Evolutionary conservation across 2,329 filamentous ascomycete genomes (phyloP).

Genomic region (Xylariaceae sp.): DNA sequence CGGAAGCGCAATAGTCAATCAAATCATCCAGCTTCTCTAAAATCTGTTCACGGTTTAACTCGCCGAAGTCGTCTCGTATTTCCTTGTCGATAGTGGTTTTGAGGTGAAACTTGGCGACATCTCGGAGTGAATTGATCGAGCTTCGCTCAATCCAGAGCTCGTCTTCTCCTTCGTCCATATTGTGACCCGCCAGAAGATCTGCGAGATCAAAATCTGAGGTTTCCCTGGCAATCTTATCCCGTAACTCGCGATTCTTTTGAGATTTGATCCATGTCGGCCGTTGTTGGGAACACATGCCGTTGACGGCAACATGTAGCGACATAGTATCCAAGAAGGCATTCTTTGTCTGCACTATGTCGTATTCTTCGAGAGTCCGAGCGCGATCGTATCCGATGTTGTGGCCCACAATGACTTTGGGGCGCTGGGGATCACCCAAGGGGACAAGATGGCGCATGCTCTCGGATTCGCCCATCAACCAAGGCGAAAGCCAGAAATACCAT

Average conservation of each 20-base stretch:
- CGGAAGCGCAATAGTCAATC: constrained; percentile 88
- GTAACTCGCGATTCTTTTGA: constrained; percentile 78
- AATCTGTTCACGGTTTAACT: constrained; percentile 68
- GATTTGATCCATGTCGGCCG: constrained; percentile 97
- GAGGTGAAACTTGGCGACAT: constrained; percentile 95
- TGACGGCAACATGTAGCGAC: constrained; percentile 95
- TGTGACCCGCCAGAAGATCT: constrained; percentile 61
- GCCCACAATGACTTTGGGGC: constrained; percentile 75
- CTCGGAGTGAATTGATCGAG: constrained; percentile 88
- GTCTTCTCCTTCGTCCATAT: constrained; percentile 75
- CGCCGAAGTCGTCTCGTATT: constrained; percentile 78
- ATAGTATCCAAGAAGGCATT: constrained; percentile 95
- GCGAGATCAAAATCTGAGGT: constrained; percentile 67
- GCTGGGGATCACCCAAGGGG: constrained; percentile 71
- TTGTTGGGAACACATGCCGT: constrained; percentile 97
- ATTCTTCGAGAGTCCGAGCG: constrained; percentile 83
- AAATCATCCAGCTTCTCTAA: constrained; percentile 70
- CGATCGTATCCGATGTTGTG: constrained; percentile 96
- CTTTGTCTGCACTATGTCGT: constrained; percentile 71
- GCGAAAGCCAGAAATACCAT: constrained; percentile 97
- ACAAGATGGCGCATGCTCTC: constrained; percentile 74
- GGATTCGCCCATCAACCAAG: constrained; percentile 84
- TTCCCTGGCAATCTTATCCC: constrained; percentile 71
- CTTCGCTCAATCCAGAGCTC: constrained; percentile 94
- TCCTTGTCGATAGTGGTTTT: constrained; percentile 88